These are phyloP conservation scores for Lathyrus aphaca DNA, from an alignment of 306 rosid species.

Conservation along the genomic window DNA sequence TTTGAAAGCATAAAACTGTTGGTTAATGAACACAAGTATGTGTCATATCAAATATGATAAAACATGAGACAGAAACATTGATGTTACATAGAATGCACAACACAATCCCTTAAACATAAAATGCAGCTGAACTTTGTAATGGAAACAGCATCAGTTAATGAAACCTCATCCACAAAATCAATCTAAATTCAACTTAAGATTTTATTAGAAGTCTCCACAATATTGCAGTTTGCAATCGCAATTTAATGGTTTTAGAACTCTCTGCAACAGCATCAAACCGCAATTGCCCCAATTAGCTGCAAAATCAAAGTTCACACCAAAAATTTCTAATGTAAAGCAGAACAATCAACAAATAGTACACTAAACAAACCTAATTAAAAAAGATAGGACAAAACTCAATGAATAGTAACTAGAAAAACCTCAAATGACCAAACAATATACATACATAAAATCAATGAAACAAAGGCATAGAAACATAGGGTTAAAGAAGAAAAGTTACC, in stretches of 20 bases:
- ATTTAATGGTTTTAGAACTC: background rate
- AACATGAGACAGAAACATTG: background rate
- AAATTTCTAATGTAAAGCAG: background rate
- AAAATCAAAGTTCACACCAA: background rate
- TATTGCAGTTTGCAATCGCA: background rate
- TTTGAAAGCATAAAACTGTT: background rate
- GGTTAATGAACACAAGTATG: background rate
- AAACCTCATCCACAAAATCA: background rate
- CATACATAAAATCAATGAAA: background rate
- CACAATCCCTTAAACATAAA: background rate
- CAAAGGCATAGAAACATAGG: conserved; percentile 17
- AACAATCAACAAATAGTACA: background rate
- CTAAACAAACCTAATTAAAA: background rate
- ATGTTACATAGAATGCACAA: background rate
- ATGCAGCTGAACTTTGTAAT: background rate
- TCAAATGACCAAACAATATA: background rate
- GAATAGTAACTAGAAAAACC: background rate
- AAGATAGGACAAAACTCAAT: background rate
- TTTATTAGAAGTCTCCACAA: too few species aligned
- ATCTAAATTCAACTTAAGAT: background rate
- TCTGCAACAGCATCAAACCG: background rate
- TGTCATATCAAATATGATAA: background rate
- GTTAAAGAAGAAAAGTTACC: conserved; percentile 51
- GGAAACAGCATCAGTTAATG: background rate
- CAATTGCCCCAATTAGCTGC: background rate